Evolutionary conservation across 768 basidiomycete genomes (phyloP), one percentile per base, ranked within the genome.

Genomic region (Sarcomyxa edulis): DNA sequence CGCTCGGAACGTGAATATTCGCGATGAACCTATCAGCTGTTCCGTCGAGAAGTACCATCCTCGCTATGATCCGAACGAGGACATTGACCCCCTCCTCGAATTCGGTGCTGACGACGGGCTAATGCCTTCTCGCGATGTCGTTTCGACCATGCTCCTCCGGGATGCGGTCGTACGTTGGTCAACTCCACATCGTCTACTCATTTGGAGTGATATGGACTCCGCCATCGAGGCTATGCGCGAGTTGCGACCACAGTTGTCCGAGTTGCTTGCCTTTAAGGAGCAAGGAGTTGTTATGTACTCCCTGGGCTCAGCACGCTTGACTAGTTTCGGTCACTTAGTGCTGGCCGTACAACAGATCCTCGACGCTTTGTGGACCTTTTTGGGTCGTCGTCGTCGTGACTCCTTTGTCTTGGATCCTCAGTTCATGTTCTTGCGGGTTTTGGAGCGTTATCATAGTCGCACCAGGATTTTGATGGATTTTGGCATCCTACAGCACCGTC

Each of bases 161-260:
- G 14, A 31, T 22, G 32, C 36, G 3, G 22, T 48, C 2, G 23
- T 44, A 22, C 26, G 43, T 10, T 48, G 47, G 47, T 23, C 2
- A 12, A 23, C 39, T 1, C 39, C 46, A 2, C 22, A 32, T 27
- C 9, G 25, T 2, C 20, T 31, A 1, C 12, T 16, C 20, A 9
- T 15, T 19, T 40, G 19, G 31, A 35, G 25, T 3, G 6, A 36
- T 15, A 12, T 37, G n/a, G n/a, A n/a, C n/a, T n/a, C n/a, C n/a
- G n/a, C n/a, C n/a, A n/a, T n/a, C n/a, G n/a, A n/a, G n/a, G n/a
- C n/a, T n/a, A n/a, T n/a, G n/a, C n/a, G n/a, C n/a, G n/a, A n/a
- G n/a, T n/a, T n/a, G n/a, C n/a, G n/a, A n/a, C n/a, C n/a, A n/a
- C n/a, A n/a, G n/a, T n/a, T n/a, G n/a, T n/a, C n/a, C n/a, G n/a